These are phyloP conservation scores for Sporothrix brunneoviolacea DNA, from an alignment of 2,329 filamentous ascomycete species.

Conservation along the genomic window DNA sequence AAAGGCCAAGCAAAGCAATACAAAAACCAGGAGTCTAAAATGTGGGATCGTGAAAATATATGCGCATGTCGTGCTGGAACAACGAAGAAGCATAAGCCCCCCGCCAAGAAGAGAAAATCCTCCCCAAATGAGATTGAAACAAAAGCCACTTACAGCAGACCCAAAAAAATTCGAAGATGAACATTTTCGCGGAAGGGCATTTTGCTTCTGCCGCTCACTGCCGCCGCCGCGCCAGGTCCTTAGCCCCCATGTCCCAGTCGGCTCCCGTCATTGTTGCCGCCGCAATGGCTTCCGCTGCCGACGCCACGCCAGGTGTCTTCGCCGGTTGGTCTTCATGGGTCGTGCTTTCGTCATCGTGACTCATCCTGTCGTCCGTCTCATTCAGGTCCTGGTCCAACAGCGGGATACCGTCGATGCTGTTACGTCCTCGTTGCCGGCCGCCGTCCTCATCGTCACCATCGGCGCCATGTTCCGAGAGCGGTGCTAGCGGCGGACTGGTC, in stretches of 20 bases:
- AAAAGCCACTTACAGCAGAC: too few species aligned
- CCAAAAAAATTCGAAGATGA: too few species aligned
- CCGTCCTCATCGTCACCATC: conserved; percentile 18
- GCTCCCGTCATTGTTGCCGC: conserved; percentile 17
- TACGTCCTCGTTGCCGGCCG: conserved; percentile 15
- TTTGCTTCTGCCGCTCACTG: background rate
- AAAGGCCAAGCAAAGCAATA: too few species aligned
- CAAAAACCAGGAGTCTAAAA: too few species aligned
- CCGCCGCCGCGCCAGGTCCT: conserved; percentile 41
- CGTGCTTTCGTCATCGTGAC: background rate
- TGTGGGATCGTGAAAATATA: too few species aligned
- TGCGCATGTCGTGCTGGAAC: too few species aligned
- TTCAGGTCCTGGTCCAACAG: conserved; percentile 43
- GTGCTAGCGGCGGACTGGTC: conserved; percentile 17
- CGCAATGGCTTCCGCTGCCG: conserved; percentile 13
- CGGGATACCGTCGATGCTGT: conserved; percentile 49
- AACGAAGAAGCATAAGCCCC: too few species aligned
- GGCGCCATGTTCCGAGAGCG: background rate
- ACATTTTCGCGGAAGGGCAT: too few species aligned
- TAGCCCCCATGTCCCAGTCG: conserved; percentile 33
- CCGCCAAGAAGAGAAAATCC: too few species aligned
- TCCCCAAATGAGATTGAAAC: too few species aligned
- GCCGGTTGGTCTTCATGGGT: conserved; percentile 10
- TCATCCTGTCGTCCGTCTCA: background rate
- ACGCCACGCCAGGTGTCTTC: conserved; percentile 2